phyloP scores from a whole-genome alignment of 2,329 filamentous ascomycete species.

The Aspergillus novoparasiticus region DNA sequence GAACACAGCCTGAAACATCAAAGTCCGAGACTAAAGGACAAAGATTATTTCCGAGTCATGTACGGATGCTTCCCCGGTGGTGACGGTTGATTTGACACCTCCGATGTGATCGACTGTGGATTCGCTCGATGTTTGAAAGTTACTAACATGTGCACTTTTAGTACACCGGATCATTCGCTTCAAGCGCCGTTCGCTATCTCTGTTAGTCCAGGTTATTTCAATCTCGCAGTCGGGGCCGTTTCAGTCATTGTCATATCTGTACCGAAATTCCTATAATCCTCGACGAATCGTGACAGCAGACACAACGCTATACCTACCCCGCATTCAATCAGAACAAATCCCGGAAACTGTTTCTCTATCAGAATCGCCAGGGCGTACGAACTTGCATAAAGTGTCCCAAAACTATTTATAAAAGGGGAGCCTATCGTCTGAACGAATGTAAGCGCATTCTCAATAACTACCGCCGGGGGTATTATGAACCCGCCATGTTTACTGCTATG shows the following conservation, averaged over 20 bases:
- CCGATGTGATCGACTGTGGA: background rate
- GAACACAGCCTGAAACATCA: conserved; percentile 21
- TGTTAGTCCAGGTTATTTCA: background rate
- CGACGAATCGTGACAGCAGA: background rate
- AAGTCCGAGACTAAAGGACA: background rate
- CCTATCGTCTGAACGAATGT: conserved; percentile 5
- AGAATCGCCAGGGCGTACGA: background rate
- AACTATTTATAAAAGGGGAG: background rate
- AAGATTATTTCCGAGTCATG: background rate
- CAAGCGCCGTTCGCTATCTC: background rate
- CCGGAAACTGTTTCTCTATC: background rate
- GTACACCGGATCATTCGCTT: background rate
- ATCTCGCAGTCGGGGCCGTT: background rate
- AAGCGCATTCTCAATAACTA: conserved; percentile 2
- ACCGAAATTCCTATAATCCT: background rate
- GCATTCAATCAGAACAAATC: conserved; percentile 2
- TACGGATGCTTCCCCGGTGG: background rate
- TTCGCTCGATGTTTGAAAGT: background rate
- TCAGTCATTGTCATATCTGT: background rate
- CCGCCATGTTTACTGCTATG: background rate
- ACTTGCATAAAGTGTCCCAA: background rate
- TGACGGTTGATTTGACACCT: background rate
- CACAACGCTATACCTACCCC: conserved; percentile 9
- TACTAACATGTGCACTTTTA: background rate
- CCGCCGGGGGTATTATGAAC: background rate